Evolutionary conservation across 164 flowering plant species (phyloP), one percentile per base, ranked within the genome.

Genomic region (Warburgia ugandensis): DNA sequence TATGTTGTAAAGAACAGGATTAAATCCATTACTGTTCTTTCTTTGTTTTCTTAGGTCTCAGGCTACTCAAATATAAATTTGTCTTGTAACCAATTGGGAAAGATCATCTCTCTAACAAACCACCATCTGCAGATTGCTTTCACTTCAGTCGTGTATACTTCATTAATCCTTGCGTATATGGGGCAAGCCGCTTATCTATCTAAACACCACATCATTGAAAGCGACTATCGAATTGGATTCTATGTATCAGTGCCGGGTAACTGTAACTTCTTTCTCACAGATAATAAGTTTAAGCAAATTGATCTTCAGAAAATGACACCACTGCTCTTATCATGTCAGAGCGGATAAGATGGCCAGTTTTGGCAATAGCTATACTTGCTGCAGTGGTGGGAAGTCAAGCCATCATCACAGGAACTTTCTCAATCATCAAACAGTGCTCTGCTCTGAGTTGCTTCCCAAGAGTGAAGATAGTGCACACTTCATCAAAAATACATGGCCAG

Each of bases 321-420:
- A 17, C 30, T 19, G 5, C 1, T 19, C 12, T 38, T 45, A 25
- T 54, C 49, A 29, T 69, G 31, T 26, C 77, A 84, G 94, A 73
- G 61, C 69, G 52, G 10, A 52, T 88, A 39, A 63, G 87, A 58
- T 85, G 92, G 89, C 95, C 95, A 10, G 89, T 83, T 45, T 61
- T 85, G 25, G 87, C 58, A 29, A 83, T 89, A 48, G 97, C 95
- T 33, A 71, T 83, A 55, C 85, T 89, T 55, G 97, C 95, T 29
- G 97, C 97, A 16, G 94, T 89, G 1, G 95, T 85, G 23, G 97
- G 92, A 61, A 83, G 97, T 72, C 97, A 89, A 68, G 89, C 96
- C 37, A 78, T 87, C 55, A 91, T 92, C 56, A 83, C 98, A 10
- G 98, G 90, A 59, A 92, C 98, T 29, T 92, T 92, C 68, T 92